Base-by-base conservation (phyloP, 2,329 filamentous ascomycete genomes). In the Parastagonospora nodorum region DNA sequence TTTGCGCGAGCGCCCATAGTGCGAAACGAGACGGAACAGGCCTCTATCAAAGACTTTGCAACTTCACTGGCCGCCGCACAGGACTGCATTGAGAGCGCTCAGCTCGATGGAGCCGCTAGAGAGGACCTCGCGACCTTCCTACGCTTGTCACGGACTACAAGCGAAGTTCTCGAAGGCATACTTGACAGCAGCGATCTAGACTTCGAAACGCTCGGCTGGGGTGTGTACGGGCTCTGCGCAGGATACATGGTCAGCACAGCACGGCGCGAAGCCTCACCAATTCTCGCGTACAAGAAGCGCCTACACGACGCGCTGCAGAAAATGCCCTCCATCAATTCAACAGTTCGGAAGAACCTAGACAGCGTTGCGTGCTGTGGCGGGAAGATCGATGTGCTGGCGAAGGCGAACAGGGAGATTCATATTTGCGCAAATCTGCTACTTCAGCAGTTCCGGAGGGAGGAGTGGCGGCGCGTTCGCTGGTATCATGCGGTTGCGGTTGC, bases 151-250 rank as follows among this genome's bases (percentile, higher is more conserved):
- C 33, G 39, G 2, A 50, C 50, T 0, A 55, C 63, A 4, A 39
- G 53, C 8, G 45, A 39, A 1, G 33, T 55, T 7, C 16, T 68
- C 0, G 57, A 62, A 15, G 47, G 57, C 1, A 43, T 63, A 1
- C 24, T 63, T 0, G 48, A 47, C 0, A 16, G 38, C 6, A 48
- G 50, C 1, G 47, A 53, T 2, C 35, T 65, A 2, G 44, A 58
- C 16, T 45, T 50, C 4, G 59, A 62, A 36, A 50, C 46, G 1
- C 63, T 62, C 16, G 59, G 53, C 0, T 67, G 64, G 61, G 61
- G 55, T 3, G 39, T 65, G 1, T 56, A 37, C 5, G 62, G 55
- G 5, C 35, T 67, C 11, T 45, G 55, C 5, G 41, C 61, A 8
- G 64, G 63, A 9, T 60, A 61, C 32, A 48, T 59, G 10, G 10